Percentiles rank a stretch among this genome's conserved stretches.
Evolutionary conservation across 192 early-diverging fungal species (phyloP).

Genomic region (Coemansia sp.): DNA sequence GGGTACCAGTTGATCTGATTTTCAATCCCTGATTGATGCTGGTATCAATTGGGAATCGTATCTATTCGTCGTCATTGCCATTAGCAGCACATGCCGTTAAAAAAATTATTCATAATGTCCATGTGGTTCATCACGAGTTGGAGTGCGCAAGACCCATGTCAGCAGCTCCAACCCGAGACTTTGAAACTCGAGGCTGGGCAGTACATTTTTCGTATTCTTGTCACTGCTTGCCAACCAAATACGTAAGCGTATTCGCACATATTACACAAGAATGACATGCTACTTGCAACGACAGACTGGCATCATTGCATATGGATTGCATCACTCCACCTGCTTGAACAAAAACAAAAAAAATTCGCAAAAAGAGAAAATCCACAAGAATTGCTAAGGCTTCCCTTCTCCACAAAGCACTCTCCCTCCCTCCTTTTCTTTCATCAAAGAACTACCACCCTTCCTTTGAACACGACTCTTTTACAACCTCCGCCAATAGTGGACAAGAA

Average conservation of each 20-base stretch:
- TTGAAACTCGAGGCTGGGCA: neutral
- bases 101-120: neutral
- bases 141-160: neutral
- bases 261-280: neutral
- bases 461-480: neutral
- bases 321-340: neutral
- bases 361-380: neutral
- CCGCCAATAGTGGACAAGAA: neutral
- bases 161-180: conserved; percentile 9
- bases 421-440: neutral
- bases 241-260: neutral
- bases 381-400: neutral
- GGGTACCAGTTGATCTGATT: neutral
- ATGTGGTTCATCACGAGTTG: neutral
- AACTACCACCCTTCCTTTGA: neutral
- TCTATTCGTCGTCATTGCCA: neutral
- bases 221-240: neutral
- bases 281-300: neutral
- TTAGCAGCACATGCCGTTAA: too few relatives aligned
- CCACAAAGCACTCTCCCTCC: neutral
- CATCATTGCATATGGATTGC: neutral
- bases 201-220: neutral
- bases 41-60: neutral
- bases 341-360: neutral
- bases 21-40: neutral